Conservation (phyloP, 225 moss, liverwort and hornwort genomes). For the Ulota crispa region DNA sequence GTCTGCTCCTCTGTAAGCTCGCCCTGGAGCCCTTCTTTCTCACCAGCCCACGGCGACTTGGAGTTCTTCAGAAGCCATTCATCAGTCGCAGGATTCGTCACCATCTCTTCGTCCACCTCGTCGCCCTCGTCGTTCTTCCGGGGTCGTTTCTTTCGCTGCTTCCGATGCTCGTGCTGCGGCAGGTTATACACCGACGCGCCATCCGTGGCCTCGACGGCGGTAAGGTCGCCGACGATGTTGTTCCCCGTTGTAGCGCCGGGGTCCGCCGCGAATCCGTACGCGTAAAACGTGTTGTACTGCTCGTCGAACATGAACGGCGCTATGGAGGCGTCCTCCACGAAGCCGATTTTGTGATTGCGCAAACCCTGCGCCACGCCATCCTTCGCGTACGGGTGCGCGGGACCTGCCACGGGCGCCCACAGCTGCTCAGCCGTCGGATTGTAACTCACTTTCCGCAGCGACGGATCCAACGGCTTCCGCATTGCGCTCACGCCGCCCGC, state of each 20-base stretch:
- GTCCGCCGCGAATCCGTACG: slow-evolving; percentile 88
- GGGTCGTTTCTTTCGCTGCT: slow-evolving; percentile 60
- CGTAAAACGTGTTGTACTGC: slow-evolving; percentile 87
- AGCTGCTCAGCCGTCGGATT: slow-evolving; percentile 94
- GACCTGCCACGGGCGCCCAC: slow-evolving; percentile 89
- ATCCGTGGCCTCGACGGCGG: slow-evolving; percentile 46
- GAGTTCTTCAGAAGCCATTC: slow-evolving; percentile 78
- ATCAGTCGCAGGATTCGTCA: slow-evolving; percentile 70
- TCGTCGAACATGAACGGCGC: slow-evolving; percentile 89
- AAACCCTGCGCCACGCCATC: slow-evolving; percentile 86
- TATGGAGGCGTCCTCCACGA: slow-evolving; percentile 84
- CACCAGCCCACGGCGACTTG: slow-evolving; percentile 82
- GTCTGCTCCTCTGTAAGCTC: slow-evolving; percentile 92
- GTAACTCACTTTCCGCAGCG: slow-evolving; percentile 75
- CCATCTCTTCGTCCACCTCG: slow-evolving; percentile 57
- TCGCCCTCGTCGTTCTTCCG: slow-evolving; percentile 49
- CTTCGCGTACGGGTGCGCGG: slow-evolving; percentile 83
- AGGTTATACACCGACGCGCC: slow-evolving; percentile 86
- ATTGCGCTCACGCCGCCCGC: slow-evolving; percentile 12
- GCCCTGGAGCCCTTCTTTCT: slow-evolving; percentile 70
- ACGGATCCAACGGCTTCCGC: slow-evolving; percentile 73
- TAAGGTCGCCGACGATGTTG: slow-evolving; percentile 66
- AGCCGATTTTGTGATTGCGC: slow-evolving; percentile 86
- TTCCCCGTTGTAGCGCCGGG: slow-evolving; percentile 65
- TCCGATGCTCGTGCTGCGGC: slow-evolving; percentile 79